These are phyloP conservation scores for Trichoderma cornu-damae DNA, from an alignment of 2,329 filamentous ascomycete genomes.

Conservation along the genomic window DNA sequence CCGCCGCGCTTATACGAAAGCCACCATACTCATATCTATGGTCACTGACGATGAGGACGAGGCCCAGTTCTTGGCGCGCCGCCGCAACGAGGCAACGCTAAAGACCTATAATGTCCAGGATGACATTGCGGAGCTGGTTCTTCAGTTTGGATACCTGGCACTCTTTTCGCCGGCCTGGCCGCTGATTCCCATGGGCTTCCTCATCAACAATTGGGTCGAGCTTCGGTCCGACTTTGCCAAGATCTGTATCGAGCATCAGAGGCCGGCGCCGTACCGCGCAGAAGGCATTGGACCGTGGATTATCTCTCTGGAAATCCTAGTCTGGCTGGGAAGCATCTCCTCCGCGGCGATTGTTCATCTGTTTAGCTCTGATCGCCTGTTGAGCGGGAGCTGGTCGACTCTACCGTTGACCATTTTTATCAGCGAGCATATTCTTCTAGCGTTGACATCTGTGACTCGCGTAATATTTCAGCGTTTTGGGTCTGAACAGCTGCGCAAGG, in stretches of 20 bases:
- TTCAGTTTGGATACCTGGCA: constrained; percentile 69
- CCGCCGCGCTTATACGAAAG: constrained; percentile 31
- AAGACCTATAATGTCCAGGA: constrained; percentile 66
- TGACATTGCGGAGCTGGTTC: constrained; percentile 67
- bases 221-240: constrained; percentile 72
- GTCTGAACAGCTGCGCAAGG: constrained; percentile 38
- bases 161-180: constrained; percentile 74
- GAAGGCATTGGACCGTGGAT: constrained; percentile 74
- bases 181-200: constrained; percentile 64
- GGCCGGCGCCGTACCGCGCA: constrained; percentile 62
- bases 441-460: constrained; percentile 45
- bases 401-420: constrained; percentile 67
- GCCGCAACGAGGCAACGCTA: constrained; percentile 63
- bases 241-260: constrained; percentile 67
- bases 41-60: constrained; percentile 58
- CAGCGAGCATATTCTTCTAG: constrained; percentile 66
- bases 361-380: constrained; percentile 55
- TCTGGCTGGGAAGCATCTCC: constrained; percentile 68
- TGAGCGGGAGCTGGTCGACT: constrained; percentile 55
- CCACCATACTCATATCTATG: constrained; percentile 43
- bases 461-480: constrained; percentile 36
- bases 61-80: constrained; percentile 55
- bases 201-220: constrained; percentile 74
- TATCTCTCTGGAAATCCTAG: constrained; percentile 60
- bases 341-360: constrained; percentile 69